Evolutionary conservation across 331 rosid genomes (phyloP).

Genomic region (Pyrus hybrid): DNA sequence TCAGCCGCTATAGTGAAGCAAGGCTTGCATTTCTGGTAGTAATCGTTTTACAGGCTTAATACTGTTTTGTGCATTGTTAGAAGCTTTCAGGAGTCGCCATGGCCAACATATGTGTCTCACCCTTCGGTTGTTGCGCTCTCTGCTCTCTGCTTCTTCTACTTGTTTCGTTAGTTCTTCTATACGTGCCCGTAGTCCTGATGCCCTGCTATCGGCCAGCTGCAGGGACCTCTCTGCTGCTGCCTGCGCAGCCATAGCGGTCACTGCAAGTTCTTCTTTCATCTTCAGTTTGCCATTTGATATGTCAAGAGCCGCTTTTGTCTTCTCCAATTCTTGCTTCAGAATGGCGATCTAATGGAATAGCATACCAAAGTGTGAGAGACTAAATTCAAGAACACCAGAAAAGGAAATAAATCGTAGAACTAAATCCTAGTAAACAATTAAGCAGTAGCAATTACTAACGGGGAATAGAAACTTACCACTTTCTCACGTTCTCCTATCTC

Average conservation of each 20-base stretch:
- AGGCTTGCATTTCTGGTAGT: constrained; percentile 76
- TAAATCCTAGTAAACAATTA: neutral
- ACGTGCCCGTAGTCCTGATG: constrained; percentile 41
- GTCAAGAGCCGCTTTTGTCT: constrained; percentile 53
- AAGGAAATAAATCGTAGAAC: neutral
- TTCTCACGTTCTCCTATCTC: constrained; percentile 45
- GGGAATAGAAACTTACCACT: constrained; percentile 38
- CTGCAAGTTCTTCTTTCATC: constrained; percentile 68
- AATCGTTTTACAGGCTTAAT: constrained; percentile 24
- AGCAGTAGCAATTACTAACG: neutral
- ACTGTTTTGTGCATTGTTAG: constrained; percentile 23
- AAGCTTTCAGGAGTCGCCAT: constrained; percentile 43
- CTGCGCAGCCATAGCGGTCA: constrained; percentile 66
- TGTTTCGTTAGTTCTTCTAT: constrained; percentile 54
- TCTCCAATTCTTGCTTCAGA: constrained; percentile 67
- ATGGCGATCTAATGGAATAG: constrained; percentile 42
- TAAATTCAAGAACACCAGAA: neutral
- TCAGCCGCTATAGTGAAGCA: constrained; percentile 25
- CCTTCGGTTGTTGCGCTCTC: constrained; percentile 32
- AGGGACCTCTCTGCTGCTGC: constrained; percentile 78
- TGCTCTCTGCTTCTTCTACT: constrained; percentile 57
- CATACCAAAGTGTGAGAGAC: neutral
- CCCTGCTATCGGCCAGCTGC: constrained; percentile 58
- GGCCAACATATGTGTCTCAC: constrained; percentile 71
- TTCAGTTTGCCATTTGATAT: constrained; percentile 56